These are phyloP conservation scores for Sphaerostilbella broomeana DNA, from an alignment of 2,329 filamentous ascomycete species.

Conservation along the genomic window DNA sequence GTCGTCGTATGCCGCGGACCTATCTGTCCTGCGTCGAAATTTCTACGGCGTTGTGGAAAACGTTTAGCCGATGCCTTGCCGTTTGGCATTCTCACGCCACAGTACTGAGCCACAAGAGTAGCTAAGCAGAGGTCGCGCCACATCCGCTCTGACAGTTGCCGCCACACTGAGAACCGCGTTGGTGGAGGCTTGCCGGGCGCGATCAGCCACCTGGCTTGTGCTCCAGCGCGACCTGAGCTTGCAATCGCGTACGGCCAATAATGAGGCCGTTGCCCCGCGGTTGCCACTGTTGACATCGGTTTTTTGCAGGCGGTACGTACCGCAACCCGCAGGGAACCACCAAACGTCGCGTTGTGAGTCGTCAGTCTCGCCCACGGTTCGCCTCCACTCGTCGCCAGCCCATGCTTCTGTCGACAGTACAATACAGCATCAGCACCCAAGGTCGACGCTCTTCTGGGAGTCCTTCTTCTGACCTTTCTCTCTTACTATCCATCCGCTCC, in stretches of 20 bases:
- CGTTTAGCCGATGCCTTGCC: constrained; percentile 19
- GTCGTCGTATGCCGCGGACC: constrained; percentile 3
- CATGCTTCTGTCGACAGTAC: constrained; percentile 10
- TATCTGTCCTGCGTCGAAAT: constrained; percentile 16
- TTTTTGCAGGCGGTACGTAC: constrained; percentile 19
- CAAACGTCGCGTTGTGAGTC: constrained; percentile 20
- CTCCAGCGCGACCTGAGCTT: constrained; percentile 15
- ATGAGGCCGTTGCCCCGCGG: constrained; percentile 46
- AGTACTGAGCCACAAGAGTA: neutral
- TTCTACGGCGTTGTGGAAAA: constrained; percentile 22
- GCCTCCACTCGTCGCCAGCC: constrained; percentile 14
- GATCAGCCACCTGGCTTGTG: constrained; percentile 18
- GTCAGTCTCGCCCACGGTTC: constrained; percentile 13
- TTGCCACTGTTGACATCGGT: constrained; percentile 46
- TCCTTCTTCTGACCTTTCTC: constrained; percentile 2
- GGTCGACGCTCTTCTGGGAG: constrained; percentile 7
- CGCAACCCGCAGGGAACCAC: constrained; percentile 14
- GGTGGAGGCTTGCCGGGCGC: constrained; percentile 2
- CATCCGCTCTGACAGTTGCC: neutral
- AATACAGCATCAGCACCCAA: constrained; percentile 11
- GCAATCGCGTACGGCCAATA: constrained; percentile 34
- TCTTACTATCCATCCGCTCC: constrained; percentile 10
- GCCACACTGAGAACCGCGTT: constrained; percentile 15
- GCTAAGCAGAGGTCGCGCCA: neutral
- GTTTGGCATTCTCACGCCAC: constrained; percentile 9